phyloP scores from a whole-genome alignment of 768 basidiomycete genomes.

The Lactifluus piperatus region DNA sequence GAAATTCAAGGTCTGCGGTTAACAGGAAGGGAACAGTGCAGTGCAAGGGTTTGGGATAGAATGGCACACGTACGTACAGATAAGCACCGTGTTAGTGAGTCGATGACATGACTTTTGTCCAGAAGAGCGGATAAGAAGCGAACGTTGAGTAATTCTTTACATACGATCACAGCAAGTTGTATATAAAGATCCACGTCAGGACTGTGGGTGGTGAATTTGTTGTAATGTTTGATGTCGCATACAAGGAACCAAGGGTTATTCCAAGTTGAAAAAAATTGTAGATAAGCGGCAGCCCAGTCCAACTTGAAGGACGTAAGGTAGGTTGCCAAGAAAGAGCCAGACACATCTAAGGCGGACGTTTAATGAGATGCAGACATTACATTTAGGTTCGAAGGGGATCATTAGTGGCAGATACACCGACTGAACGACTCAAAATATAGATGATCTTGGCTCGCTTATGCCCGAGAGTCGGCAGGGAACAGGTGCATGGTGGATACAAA shows the following conservation, averaged over 20 bases:
- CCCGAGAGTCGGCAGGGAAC: background rate
- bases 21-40: background rate
- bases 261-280: background rate
- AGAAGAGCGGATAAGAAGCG: slow-evolving; percentile 1
- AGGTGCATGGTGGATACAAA: background rate
- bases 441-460: background rate
- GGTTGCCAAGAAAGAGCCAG: background rate
- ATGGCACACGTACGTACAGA: background rate
- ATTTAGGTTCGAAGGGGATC: background rate
- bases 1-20: background rate
- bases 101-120: background rate
- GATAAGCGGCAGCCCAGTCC: background rate
- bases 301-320: background rate
- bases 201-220: background rate
- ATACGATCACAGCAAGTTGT: slow-evolving; percentile 3
- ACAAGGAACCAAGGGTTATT: background rate
- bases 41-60: background rate
- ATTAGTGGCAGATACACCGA: background rate
- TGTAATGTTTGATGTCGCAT: background rate
- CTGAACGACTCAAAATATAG: background rate
- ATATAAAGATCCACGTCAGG: background rate
- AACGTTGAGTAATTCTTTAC: background rate
- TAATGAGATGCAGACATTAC: background rate
- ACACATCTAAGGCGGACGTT: background rate
- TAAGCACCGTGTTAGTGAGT: background rate